Base-by-base conservation (phyloP, 2,329 filamentous ascomycete species). In the Neofusicoccum sp. region DNA sequence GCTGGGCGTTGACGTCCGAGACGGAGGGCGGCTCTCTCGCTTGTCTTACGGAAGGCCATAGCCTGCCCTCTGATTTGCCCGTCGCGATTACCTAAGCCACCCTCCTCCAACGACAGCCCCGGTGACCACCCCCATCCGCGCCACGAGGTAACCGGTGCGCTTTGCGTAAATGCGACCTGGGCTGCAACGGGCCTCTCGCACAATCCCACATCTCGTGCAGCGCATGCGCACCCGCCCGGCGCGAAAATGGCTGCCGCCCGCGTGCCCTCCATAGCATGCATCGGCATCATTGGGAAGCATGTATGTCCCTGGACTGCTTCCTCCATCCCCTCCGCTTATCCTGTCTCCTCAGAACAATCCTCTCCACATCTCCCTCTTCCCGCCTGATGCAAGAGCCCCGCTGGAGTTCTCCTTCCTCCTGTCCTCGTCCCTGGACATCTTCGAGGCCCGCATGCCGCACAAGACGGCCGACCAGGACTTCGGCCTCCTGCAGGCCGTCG, bases 361-460 rank as follows among this genome's bases (percentile, higher is more conserved):
- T 64, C 89, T 98, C 68, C 94, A 98, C 80, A 91, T 97, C 71
- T 88, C 92, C 65, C 87, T 96, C 74, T 97, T 97, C 78, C 90
- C 92, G 58, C 66, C 74, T n/a, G 85, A 91, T 81, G 80, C 90
- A 67, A 88, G 89, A 70, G 89, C 89, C 16, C 84, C 87, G n/a
- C 85, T 98, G 9, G 92, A 97, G 74, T 97, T 95, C 81, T 92
- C 91, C 39, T 93, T 98, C 71, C 85, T 97, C 54, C 87, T 98
- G 66, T 95, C 93, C 68, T 91, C 90, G 64, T 95, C 91, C 64
- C 89, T 99, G 68, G 95, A 99, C 78, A 88, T 98, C 67, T 97
- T 99, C 78, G 92, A 95, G 71, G 87, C 93, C 65, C 92, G 93
- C 64, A 84, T 91, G 67, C 89, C 89, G 61, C 85, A 87, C 71